Conservation (phyloP, 805 yeast species). For the Nakazawaea ishiwadae region DNA sequence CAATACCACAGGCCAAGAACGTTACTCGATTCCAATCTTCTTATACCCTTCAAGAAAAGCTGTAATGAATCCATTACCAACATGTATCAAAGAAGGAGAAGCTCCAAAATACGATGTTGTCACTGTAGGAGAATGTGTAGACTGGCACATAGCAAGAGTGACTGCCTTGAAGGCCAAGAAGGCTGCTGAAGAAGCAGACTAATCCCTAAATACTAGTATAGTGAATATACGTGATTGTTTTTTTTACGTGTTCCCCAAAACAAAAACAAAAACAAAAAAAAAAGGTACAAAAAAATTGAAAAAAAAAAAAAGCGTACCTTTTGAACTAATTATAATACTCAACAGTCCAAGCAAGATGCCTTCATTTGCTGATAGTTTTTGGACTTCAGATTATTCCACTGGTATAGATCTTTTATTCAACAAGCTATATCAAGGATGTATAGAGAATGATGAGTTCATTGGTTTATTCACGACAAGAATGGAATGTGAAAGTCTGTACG, state of each 20-base stretch:
- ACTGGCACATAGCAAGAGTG: slow-evolving; percentile 11
- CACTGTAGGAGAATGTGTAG: slow-evolving; percentile 11
- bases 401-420: slow-evolving; percentile 48
- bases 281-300: not conserved
- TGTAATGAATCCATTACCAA: slow-evolving; percentile 19
- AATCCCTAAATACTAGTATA: too few relatives aligned
- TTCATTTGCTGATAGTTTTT: slow-evolving; percentile 71
- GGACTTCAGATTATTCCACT: slow-evolving; percentile 63
- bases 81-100: slow-evolving; percentile 15
- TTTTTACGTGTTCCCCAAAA: not conserved
- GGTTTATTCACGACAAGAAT: slow-evolving; percentile 62
- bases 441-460: slow-evolving; percentile 67
- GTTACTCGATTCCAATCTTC: slow-evolving; percentile 27
- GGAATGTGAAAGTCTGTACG: slow-evolving; percentile 68
- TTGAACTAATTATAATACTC: not conserved
- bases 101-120: slow-evolving; percentile 7
- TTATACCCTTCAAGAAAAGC: slow-evolving; percentile 19
- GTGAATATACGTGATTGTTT: not conserved
- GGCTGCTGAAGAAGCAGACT: slow-evolving; percentile 3
- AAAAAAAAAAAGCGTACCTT: not conserved
- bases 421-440: slow-evolving; percentile 56
- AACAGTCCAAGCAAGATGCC: too few relatives aligned
- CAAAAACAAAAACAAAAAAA: too few relatives aligned
- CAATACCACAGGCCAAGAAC: slow-evolving; percentile 22
- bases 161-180: slow-evolving; percentile 5